Percentiles rank a stretch among this genome's conserved stretches.
Evolutionary conservation across 805 yeast species (phyloP).

Genomic region (Myxozyma melibiosi): DNA sequence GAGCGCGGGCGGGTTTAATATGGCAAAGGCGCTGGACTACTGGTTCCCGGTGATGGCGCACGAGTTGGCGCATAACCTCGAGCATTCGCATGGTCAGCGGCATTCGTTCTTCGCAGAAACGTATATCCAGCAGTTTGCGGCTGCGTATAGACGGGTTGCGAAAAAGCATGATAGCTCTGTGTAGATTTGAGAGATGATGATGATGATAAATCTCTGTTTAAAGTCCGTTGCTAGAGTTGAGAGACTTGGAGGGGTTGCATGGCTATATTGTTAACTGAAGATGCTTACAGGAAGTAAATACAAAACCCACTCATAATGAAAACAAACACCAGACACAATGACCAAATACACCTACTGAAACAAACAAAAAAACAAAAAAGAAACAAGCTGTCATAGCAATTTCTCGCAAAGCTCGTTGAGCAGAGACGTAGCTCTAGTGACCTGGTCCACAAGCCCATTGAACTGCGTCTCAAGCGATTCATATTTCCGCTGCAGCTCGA

Average conservation of each 20-base stretch:
- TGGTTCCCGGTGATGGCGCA: slow-evolving; percentile 47
- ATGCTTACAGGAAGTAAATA: neutral
- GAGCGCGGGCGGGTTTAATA: slow-evolving; percentile 9
- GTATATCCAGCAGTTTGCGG: slow-evolving; percentile 37
- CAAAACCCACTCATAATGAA: neutral
- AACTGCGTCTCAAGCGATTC: neutral
- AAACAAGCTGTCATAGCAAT: neutral
- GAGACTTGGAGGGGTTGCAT: neutral
- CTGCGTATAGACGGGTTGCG: slow-evolving; percentile 21
- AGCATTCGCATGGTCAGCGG: slow-evolving; percentile 41
- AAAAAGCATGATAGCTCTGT: slow-evolving; percentile 6
- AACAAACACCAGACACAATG: too few species aligned
- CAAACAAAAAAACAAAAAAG: too few species aligned
- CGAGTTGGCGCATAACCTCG: slow-evolving; percentile 47
- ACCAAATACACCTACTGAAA: too few species aligned
- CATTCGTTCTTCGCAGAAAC: slow-evolving; percentile 45
- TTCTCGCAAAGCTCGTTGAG: neutral
- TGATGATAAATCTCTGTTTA: too few species aligned
- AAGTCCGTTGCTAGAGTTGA: neutral
- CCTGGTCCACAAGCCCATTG: neutral
- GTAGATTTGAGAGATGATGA: neutral
- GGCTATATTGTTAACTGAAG: neutral
- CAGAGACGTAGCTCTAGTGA: neutral
- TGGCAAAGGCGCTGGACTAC: slow-evolving; percentile 37
- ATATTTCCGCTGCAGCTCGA: neutral